These are phyloP conservation scores for Cercospora nicotianae DNA, from an alignment of 2,329 filamentous ascomycete genomes.

Conservation along the genomic window DNA sequence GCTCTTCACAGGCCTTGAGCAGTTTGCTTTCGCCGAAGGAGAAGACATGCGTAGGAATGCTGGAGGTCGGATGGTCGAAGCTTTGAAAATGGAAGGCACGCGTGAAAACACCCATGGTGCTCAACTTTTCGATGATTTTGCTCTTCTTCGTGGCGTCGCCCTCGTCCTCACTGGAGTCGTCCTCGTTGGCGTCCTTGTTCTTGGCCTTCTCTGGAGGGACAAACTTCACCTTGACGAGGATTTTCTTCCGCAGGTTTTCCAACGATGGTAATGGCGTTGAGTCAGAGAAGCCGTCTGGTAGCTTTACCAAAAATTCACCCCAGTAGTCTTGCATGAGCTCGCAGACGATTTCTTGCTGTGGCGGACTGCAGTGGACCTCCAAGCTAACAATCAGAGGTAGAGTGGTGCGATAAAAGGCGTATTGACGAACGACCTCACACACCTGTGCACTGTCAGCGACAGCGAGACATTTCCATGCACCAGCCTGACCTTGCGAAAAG, in stretches of 20 bases:
- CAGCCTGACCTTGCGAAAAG: slow-evolving; percentile 81
- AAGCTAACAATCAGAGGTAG: slow-evolving; percentile 88
- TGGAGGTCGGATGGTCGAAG: slow-evolving; percentile 63
- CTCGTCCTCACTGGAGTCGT: slow-evolving; percentile 44
- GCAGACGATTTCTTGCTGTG: slow-evolving; percentile 86
- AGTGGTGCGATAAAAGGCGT: slow-evolving; percentile 2
- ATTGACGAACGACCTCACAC: slow-evolving; percentile 8
- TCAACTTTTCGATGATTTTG: slow-evolving; percentile 69
- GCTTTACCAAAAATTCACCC: slow-evolving; percentile 70
- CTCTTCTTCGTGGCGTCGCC: slow-evolving; percentile 44
- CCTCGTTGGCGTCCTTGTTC: slow-evolving; percentile 17
- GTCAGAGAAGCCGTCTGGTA: slow-evolving; percentile 49
- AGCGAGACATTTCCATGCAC: slow-evolving; percentile 35
- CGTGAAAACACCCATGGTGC: slow-evolving; percentile 79
- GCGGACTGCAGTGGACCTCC: slow-evolving; percentile 79
- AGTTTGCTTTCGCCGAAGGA: slow-evolving; percentile 63
- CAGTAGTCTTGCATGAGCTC: slow-evolving; percentile 90
- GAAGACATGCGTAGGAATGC: slow-evolving; percentile 63
- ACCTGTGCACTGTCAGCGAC: neutral
- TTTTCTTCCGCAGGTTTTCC: slow-evolving; percentile 73
- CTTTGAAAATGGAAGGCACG: slow-evolving; percentile 77
- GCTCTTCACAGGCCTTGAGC: slow-evolving; percentile 64
- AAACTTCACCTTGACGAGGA: slow-evolving; percentile 59
- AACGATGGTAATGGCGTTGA: slow-evolving; percentile 62
- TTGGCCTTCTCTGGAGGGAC: slow-evolving; percentile 41